phyloP scores from a whole-genome alignment of 2,329 filamentous ascomycete species.

The Ceratocystis diversiconidia region DNA sequence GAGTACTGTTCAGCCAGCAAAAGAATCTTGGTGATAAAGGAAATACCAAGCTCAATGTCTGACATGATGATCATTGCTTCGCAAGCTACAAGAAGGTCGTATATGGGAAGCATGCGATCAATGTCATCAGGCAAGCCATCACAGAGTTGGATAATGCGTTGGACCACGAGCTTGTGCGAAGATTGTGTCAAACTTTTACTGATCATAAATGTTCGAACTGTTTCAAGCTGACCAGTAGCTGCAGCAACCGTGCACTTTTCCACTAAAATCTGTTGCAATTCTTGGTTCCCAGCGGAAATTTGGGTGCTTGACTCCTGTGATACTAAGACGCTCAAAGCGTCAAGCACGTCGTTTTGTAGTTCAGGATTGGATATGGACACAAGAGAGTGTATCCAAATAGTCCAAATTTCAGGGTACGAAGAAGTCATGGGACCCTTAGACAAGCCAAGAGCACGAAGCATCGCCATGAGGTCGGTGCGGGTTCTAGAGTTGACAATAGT shows the following conservation, averaged over 20 bases:
- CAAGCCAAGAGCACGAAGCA: conserved; percentile 42
- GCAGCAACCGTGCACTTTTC: conserved; percentile 29
- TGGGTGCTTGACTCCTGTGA: conserved; percentile 30
- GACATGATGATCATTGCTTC: neutral
- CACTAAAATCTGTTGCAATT: conserved; percentile 36
- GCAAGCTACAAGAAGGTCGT: neutral
- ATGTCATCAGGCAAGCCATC: neutral
- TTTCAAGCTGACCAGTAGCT: conserved; percentile 22
- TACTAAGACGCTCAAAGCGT: conserved; percentile 33
- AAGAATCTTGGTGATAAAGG: neutral
- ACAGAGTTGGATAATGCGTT: neutral
- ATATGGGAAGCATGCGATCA: neutral
- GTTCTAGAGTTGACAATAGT: conserved; percentile 50
- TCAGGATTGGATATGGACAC: conserved; percentile 23
- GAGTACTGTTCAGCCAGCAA: neutral
- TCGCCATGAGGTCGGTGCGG: conserved; percentile 48
- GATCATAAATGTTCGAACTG: conserved; percentile 22
- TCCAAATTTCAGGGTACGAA: conserved; percentile 33
- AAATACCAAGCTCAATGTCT: neutral
- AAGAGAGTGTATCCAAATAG: conserved; percentile 30
- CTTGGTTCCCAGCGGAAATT: conserved; percentile 28
- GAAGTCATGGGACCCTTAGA: conserved; percentile 22
- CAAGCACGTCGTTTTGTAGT: conserved; percentile 20
- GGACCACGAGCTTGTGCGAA: neutral
- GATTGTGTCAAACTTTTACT: neutral